phyloP scores from a whole-genome alignment of 2,329 filamentous ascomycete genomes.

The Colletotrichum tropicicola region DNA sequence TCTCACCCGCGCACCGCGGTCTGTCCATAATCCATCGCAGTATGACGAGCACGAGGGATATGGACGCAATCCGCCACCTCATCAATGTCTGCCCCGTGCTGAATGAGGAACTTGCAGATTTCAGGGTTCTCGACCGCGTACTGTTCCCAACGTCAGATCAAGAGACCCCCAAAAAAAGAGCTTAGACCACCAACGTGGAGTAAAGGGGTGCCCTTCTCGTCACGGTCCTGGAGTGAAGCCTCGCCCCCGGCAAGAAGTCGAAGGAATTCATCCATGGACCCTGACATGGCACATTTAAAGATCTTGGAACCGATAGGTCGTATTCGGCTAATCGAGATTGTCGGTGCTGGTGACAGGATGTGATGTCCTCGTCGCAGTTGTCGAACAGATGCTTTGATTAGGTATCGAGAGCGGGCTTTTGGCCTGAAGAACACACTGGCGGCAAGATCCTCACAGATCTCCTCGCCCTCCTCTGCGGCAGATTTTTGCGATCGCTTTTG shows the following conservation, averaged over 20 bases:
- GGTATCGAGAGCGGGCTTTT: neutral
- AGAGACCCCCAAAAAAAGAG: fast-evolving
- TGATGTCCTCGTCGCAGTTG: neutral
- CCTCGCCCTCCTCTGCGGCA: neutral
- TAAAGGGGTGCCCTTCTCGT: neutral
- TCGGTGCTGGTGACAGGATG: neutral
- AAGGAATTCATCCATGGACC: neutral
- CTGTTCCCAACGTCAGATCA: neutral
- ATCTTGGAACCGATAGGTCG: neutral
- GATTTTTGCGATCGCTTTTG: neutral
- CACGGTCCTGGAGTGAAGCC: neutral
- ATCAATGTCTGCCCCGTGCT: neutral
- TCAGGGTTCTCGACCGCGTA: neutral
- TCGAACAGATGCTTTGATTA: neutral
- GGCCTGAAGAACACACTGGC: neutral
- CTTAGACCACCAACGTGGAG: neutral
- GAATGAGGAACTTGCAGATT: neutral
- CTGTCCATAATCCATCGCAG: neutral
- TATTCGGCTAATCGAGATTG: neutral
- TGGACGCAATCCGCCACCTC: neutral
- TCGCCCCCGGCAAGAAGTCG: neutral
- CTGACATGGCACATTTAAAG: neutral
- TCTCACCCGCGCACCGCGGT: neutral
- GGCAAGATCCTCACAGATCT: neutral
- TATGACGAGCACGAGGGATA: neutral